Base-by-base conservation (phyloP, 2,329 filamentous ascomycete species). In the Sclerotiophoma versabilis region DNA sequence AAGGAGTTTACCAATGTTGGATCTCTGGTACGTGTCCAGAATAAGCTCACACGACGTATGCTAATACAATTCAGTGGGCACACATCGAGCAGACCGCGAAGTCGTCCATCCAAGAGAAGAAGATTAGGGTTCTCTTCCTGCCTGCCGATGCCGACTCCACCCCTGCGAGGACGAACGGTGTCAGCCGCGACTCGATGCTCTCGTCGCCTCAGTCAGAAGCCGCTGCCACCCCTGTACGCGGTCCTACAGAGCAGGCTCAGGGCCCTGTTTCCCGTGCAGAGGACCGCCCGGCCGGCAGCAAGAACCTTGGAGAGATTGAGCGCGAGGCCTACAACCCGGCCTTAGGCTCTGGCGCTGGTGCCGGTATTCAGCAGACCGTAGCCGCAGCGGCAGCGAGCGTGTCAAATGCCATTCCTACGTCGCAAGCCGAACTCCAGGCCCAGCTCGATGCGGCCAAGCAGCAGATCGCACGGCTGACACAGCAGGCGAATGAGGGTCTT, bases 101-200 rank as follows among this genome's bases (percentile, higher is more conserved):
- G 79, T 81, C 83, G 12, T 82, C 84, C 19, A 88, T 99, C 55
- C 87, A 92, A 69, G 95, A 99, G 81, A 91, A 89, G 81, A 99
- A 98, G 83, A 99, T 99, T 65, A 88, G 93, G 39, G 95, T 99
- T 61, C 84, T 83, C 64, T 99, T 93, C 83, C 82, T 97, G 34
- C 77, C 89, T 41, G 81, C 88, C 9, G 84, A 86, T 43, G 83
- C 83, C 33, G 62, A 67, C 14, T 45, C 70, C 17, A 69, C 70
- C 6, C 67, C 73, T 4, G 64, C 71, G 10, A 71, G 64, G 59
- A 63, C 66, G 42, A 76, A 77, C 55, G 74, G 72, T 27, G 59
- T 58, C 12, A 69, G 64, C 65, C 66, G 69, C 54, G 63, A 66
- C 11, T 70, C 66, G 5, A 42, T 70, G 48, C 58, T 65, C 23